Percentiles rank a stretch among this genome's conserved stretches.
These are phyloP conservation scores for Daedalea quercina DNA, from an alignment of 768 basidiomycete species.

Conservation along the genomic window DNA sequence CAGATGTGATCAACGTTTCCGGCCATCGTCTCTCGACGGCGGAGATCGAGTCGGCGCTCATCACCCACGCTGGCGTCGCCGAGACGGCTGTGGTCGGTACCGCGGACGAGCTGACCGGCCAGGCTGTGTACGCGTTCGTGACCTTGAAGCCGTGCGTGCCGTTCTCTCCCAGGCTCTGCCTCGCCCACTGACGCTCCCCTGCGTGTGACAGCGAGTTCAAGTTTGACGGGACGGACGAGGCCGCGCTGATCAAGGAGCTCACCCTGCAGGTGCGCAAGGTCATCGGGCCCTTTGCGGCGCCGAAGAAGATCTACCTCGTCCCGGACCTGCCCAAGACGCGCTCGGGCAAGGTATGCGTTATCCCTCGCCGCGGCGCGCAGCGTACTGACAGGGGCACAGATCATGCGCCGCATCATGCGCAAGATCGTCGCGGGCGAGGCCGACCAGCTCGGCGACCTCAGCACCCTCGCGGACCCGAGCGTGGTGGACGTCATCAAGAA, in stretches of 20 bases:
- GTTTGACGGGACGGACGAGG: conserved; percentile 65
- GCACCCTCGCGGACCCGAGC: conserved; percentile 84
- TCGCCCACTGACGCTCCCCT: background rate
- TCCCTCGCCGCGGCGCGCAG: background rate
- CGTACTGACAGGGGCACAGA: conserved; percentile 32
- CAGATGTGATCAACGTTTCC: conserved; percentile 96
- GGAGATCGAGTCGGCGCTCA: conserved; percentile 95
- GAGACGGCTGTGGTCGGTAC: conserved; percentile 93
- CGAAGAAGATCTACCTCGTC: conserved; percentile 86
- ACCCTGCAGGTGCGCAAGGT: conserved; percentile 93
- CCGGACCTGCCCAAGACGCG: conserved; percentile 89
- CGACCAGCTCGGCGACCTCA: conserved; percentile 93
- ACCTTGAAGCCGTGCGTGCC: conserved; percentile 85
- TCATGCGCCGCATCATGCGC: conserved; percentile 93
- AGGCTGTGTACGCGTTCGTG: conserved; percentile 92
- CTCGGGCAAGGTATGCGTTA: conserved; percentile 71
- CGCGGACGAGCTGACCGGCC: conserved; percentile 83
- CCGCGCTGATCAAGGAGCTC: conserved; percentile 75
- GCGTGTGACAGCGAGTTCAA: conserved; percentile 59
- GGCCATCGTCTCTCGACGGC: conserved; percentile 96
- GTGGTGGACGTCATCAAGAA: conserved; percentile 82
- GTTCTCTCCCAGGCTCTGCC: background rate
- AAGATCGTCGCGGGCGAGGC: conserved; percentile 94
- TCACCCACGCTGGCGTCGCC: conserved; percentile 90
- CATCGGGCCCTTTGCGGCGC: conserved; percentile 96